These are phyloP conservation scores for Ophiocytium majus DNA, from an alignment of 352 stramenopile genomes.

Conservation along the genomic window DNA sequence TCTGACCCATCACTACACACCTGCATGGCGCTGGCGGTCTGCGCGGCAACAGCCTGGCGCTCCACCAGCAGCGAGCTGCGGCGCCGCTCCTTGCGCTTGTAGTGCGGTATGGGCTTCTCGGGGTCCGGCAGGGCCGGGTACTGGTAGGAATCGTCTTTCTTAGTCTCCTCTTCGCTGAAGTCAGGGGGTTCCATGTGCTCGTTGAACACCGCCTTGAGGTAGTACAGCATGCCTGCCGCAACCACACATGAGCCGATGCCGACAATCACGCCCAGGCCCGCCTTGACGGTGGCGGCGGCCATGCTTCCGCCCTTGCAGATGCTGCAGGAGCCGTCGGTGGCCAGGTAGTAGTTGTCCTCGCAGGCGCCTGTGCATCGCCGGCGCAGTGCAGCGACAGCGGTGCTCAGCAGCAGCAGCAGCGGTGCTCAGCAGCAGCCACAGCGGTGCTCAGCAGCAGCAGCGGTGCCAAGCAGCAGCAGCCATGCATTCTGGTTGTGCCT, in stretches of 20 bases:
- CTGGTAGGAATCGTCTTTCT: too few species aligned
- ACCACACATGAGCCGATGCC: background rate
- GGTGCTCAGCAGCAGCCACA: background rate
- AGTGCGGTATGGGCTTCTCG: background rate
- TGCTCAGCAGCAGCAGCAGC: background rate
- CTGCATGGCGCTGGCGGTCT: background rate
- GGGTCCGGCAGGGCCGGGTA: background rate
- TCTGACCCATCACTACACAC: background rate
- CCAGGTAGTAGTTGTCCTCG: background rate
- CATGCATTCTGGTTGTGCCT: background rate
- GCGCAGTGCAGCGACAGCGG: too few species aligned
- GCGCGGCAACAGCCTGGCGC: background rate
- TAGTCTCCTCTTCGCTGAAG: too few species aligned
- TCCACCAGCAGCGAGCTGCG: background rate
- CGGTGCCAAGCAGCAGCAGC: background rate
- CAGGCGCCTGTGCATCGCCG: background rate
- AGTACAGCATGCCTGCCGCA: background rate
- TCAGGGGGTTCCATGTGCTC: background rate
- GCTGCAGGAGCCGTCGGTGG: background rate
- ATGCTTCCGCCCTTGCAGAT: background rate
- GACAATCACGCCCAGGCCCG: background rate
- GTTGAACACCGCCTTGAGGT: background rate
- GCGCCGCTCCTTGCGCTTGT: background rate
- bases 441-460: background rate
- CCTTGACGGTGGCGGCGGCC: background rate